These are phyloP conservation scores for Tulasnella sp. DNA, from an alignment of 768 basidiomycete genomes.

Conservation along the genomic window DNA sequence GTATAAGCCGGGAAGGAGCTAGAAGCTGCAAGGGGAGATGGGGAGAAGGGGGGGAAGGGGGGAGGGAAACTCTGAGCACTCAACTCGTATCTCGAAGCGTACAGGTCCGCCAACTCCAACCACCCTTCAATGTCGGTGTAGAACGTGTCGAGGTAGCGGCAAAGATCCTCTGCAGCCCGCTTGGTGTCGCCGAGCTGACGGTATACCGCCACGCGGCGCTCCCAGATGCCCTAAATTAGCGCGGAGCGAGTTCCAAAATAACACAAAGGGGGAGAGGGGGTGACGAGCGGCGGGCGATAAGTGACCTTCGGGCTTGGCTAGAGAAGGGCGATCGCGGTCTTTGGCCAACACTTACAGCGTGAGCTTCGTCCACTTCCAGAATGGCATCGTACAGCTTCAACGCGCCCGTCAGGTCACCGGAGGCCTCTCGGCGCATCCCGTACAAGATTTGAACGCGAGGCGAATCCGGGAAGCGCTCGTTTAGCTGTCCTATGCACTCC, in stretches of 20 bases:
- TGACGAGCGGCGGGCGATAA: no score
- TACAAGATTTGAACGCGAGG: conserved; percentile 73
- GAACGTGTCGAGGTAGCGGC: conserved; percentile 74
- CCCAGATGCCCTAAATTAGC: conserved; percentile 57
- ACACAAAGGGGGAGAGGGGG: no score
- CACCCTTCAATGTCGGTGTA: conserved; percentile 87
- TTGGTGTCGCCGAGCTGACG: conserved; percentile 60
- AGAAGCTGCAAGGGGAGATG: background rate
- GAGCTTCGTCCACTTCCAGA: conserved; percentile 61
- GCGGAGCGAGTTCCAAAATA: no score
- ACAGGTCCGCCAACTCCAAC: conserved; percentile 80
- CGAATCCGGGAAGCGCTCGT: conserved; percentile 68
- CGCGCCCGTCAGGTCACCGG: conserved; percentile 46
- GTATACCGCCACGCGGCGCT: conserved; percentile 73
- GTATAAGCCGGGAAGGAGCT: background rate
- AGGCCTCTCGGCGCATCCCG: conserved; percentile 74
- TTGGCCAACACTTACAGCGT: conserved; percentile 53
- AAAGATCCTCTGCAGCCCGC: conserved; percentile 66
- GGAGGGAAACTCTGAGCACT: conserved; percentile 33
- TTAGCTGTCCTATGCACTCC: conserved; percentile 61
- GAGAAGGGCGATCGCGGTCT: background rate
- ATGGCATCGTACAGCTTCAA: conserved; percentile 61
- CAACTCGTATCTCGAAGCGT: conserved; percentile 69
- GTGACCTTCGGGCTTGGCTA: background rate
- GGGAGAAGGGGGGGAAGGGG: background rate